A percentile compares a stretch with the other conserved stretches of the same genome.
Evolutionary conservation across 495 filamentous ascomycete genomes (phyloP).

Genomic region (Mycothermus thermophilus): DNA sequence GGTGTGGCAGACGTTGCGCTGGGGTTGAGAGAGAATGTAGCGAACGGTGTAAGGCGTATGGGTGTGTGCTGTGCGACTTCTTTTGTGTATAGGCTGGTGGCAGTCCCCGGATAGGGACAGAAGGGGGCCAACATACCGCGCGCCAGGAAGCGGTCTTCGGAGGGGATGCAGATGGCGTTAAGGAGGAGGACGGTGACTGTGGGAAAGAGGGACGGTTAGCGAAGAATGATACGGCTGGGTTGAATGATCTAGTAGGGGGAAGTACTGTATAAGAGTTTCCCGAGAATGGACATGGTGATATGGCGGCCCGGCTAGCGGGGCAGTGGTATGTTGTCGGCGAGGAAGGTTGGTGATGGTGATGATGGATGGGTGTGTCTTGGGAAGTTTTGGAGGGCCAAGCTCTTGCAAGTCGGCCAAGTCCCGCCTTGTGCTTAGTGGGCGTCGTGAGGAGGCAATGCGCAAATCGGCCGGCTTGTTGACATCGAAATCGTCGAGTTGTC

Average conservation of each 20-base stretch:
- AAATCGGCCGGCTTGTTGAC: too few relatives aligned
- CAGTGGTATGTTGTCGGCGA: background rate
- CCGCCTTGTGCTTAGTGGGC: background rate
- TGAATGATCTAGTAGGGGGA: background rate
- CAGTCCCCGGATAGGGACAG: too few relatives aligned
- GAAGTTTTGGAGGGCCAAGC: too few relatives aligned
- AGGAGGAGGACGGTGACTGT: constrained; percentile 70
- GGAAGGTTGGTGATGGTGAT: background rate
- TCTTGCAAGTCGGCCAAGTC: too few relatives aligned
- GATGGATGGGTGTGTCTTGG: too few relatives aligned
- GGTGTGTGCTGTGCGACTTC: too few relatives aligned
- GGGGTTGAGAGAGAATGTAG: too few relatives aligned
- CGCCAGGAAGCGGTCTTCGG: constrained; percentile 94
- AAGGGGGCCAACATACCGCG: constrained; percentile 50
- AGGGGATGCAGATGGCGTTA: constrained; percentile 89
- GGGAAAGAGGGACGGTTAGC: background rate
- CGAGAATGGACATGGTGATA: constrained; percentile 9
- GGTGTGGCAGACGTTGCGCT: too few relatives aligned
- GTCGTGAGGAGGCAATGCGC: too few relatives aligned
- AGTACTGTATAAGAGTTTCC: constrained; percentile 8
- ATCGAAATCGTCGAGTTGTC: background rate
- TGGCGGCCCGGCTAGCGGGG: background rate
- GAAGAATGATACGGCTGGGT: background rate
- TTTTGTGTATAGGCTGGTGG: too few relatives aligned
- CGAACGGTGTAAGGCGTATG: too few relatives aligned